Evolutionary conservation across 2,329 filamentous ascomycete genomes (phyloP), one percentile per base, ranked within the genome.

Genomic region (Alternaria sp.): DNA sequence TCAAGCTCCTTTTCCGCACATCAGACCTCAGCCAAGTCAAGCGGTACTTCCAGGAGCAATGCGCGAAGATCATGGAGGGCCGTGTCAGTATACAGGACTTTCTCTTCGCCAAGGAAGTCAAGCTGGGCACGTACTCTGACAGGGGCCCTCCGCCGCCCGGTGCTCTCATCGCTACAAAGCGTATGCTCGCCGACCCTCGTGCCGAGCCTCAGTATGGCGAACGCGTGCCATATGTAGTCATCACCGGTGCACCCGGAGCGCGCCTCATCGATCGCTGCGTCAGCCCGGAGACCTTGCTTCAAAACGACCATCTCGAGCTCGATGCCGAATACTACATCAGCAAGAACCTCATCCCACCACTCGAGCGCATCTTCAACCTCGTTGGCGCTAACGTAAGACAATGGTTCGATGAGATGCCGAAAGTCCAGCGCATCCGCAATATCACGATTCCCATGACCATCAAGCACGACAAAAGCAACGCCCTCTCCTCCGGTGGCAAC

Each of bases 331-430:
- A 99, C 81, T 99, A 99, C 82, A 98, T 99, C 73, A 89, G 87
- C 17, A 98, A 97, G 83, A 98, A 97, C 76, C 77, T 99, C 9
- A 96, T 99, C 54, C 96, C 96, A 6, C 96, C 96, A 0, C 86
- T 99, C 0, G 95, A 98, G 79, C 90, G 96, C 26, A 97, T 99
- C 68, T 97, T 99, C 83, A 97, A 96, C 74, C 89, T 99, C 3
- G 92, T 98, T 3, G 96, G 96, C 7, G 96, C 93, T 30, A 97
- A 96, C 76, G 92, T 98, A 0, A 84, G 92, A 17, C 87, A 88
- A 62, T 99, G 96, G 96, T 98, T 93, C 74, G 93, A 97, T 67
- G 93, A 97, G 80, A 96, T 98, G 93, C 95, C 95, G 49, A 97
- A 96, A 78, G 85, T 96, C 19, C 91, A 93, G 74, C 89, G 91